Evolutionary conservation across 2,329 filamentous ascomycete species (phyloP).

Genomic region (Colletotrichum trifolii): DNA sequence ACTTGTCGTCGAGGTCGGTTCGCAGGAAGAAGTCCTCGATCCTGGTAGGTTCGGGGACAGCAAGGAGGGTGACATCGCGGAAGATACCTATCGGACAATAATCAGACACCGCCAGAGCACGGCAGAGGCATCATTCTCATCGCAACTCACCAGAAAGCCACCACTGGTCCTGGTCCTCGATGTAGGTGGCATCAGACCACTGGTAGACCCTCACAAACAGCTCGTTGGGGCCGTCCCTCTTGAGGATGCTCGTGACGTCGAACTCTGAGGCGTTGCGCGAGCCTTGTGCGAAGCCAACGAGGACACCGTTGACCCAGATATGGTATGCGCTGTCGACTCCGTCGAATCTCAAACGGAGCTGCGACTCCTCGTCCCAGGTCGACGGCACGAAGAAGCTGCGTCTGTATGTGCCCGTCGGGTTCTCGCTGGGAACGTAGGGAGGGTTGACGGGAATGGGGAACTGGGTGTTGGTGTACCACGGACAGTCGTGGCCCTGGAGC

Average conservation of each 20-base stretch:
- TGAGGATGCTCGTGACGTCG: conserved; percentile 66
- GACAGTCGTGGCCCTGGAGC: conserved; percentile 73
- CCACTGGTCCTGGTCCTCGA: conserved; percentile 79
- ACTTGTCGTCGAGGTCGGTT: conserved; percentile 62
- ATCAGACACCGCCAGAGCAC: not conserved
- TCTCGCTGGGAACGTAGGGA: conserved; percentile 70
- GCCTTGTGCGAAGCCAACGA: conserved; percentile 76
- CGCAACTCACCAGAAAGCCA: conserved; percentile 65
- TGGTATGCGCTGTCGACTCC: conserved; percentile 79
- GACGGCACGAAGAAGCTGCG: conserved; percentile 64
- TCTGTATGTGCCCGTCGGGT: conserved; percentile 73
- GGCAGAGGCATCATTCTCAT: no score
- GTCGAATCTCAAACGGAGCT: conserved; percentile 74
- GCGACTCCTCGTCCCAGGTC: conserved; percentile 54
- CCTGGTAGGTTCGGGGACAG: conserved; percentile 60
- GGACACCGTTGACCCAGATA: conserved; percentile 72
- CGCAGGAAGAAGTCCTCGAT: conserved; percentile 70
- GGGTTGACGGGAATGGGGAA: conserved; percentile 75
- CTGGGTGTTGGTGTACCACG: conserved; percentile 76
- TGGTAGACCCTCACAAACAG: conserved; percentile 76
- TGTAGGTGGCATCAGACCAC: conserved; percentile 75
- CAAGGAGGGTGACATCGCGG: conserved; percentile 71
- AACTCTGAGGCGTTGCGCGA: conserved; percentile 77
- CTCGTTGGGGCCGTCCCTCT: conserved; percentile 57
- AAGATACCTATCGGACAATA: conserved; percentile 62